Conservation (phyloP, 345 rosid species). For the Syzygium aromaticum region DNA sequence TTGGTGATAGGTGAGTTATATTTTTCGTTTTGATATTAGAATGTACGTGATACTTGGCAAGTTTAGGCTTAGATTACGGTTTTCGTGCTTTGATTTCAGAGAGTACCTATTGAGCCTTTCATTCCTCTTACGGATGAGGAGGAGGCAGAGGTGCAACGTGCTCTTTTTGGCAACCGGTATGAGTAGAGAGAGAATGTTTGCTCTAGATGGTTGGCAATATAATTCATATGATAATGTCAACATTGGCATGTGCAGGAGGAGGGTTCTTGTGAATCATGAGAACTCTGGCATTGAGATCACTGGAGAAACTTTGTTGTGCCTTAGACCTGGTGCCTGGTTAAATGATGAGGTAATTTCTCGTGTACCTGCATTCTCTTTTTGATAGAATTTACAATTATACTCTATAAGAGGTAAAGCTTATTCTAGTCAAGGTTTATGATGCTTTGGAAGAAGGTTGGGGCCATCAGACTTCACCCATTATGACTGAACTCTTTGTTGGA, state of each 20-base stretch:
- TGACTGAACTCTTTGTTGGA: neutral
- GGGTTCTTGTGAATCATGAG: slow-evolving; percentile 44
- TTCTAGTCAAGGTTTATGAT: neutral
- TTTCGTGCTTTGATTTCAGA: slow-evolving; percentile 23
- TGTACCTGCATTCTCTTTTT: neutral
- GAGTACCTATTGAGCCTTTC: slow-evolving; percentile 55
- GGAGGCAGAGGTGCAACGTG: slow-evolving; percentile 39
- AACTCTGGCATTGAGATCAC: slow-evolving; percentile 69
- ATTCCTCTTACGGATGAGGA: slow-evolving; percentile 70
- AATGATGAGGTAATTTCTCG: slow-evolving; percentile 76
- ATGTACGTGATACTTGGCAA: neutral
- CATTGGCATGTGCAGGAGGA: slow-evolving; percentile 35
- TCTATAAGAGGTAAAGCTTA: neutral
- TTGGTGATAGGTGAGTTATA: neutral
- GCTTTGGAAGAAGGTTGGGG: neutral
- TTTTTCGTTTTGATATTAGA: neutral
- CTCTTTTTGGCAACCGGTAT: slow-evolving; percentile 54
- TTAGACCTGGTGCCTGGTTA: slow-evolving; percentile 73
- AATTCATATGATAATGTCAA: neutral
- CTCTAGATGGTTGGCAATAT: neutral
- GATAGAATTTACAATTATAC: neutral
- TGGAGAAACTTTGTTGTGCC: slow-evolving; percentile 58
- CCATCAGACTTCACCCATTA: neutral
- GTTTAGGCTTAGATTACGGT: neutral
- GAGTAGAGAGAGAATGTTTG: neutral